Evolutionary conservation across 495 filamentous ascomycete species (phyloP).

Genomic region (Annulohypoxylon maeteangense): DNA sequence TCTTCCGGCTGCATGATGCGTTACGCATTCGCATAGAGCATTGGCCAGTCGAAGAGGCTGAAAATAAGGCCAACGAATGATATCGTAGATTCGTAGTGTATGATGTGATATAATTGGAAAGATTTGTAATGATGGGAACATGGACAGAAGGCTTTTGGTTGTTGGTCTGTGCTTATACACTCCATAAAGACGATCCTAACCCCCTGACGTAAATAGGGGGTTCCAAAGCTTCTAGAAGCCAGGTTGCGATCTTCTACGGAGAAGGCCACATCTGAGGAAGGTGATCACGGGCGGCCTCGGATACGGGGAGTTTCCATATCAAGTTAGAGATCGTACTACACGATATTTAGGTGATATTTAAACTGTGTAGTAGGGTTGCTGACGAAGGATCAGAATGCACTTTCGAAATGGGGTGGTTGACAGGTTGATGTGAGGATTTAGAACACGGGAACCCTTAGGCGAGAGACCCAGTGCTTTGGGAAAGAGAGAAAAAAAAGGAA

Average conservation of each 20-base stretch:
- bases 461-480: constrained; percentile 7
- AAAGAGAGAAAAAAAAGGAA: neutral
- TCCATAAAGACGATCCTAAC: constrained; percentile 6
- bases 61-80: constrained; percentile 23
- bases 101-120: constrained; percentile 42
- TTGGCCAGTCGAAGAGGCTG: constrained; percentile 17
- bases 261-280: constrained; percentile 1
- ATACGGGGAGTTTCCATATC: neutral
- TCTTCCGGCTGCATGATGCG: constrained; percentile 26
- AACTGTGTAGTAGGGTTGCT: constrained; percentile 19
- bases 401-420: neutral
- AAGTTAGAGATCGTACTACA: neutral
- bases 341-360: neutral
- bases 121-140: constrained; percentile 30
- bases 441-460: neutral
- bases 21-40: constrained; percentile 18
- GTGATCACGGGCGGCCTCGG: constrained; percentile 26
- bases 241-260: constrained; percentile 4
- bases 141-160: constrained; percentile 9
- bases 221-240: constrained; percentile 4
- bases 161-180: constrained; percentile 18
- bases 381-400: constrained; percentile 27
- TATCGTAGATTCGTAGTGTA: neutral
- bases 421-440: neutral
- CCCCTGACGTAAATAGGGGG: neutral